phyloP scores from a whole-genome alignment of 2,329 filamentous ascomycete genomes.

The Neocucurbitaria cava region DNA sequence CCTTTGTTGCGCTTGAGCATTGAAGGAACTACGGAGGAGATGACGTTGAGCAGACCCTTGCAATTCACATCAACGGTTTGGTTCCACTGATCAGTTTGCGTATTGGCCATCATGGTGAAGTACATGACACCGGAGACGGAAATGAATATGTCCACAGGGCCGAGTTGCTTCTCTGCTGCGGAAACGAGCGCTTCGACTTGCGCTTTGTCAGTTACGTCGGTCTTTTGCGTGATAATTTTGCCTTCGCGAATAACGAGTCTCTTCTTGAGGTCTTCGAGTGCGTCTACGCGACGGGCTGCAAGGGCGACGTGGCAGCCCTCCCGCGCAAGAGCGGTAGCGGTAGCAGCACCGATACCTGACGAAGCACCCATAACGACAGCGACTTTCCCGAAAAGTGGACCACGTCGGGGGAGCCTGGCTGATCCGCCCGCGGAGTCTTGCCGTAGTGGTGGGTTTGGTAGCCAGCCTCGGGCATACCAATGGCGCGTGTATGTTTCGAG shows the following conservation, averaged over 20 bases:
- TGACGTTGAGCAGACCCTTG: constrained; percentile 78
- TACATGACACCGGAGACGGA: constrained; percentile 87
- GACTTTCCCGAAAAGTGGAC: constrained; percentile 71
- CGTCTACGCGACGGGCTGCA: constrained; percentile 73
- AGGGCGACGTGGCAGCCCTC: constrained; percentile 77
- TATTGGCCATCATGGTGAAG: constrained; percentile 85
- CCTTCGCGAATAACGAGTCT: constrained; percentile 64
- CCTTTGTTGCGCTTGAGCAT: constrained; percentile 75
- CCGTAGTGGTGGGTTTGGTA: constrained; percentile 66
- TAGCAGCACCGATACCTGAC: constrained; percentile 79
- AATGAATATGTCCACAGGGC: constrained; percentile 79
- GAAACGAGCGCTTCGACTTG: constrained; percentile 72
- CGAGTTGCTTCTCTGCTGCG: constrained; percentile 67
- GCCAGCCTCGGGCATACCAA: constrained; percentile 81
- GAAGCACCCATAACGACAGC: constrained; percentile 81
- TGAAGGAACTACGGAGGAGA: constrained; percentile 71
- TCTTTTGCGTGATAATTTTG: constrained; percentile 72
- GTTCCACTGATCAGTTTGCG: constrained; percentile 76
- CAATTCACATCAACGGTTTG: constrained; percentile 86
- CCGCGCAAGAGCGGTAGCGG: constrained; percentile 70
- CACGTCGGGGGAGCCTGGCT: constrained; percentile 56
- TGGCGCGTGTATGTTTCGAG: constrained; percentile 80
- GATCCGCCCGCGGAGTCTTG: constrained; percentile 55
- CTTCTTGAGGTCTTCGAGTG: constrained; percentile 71
- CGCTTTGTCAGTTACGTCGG: constrained; percentile 72